These are phyloP conservation scores for Cubamyces sp. DNA, from an alignment of 768 basidiomycete species.

Conservation along the genomic window DNA sequence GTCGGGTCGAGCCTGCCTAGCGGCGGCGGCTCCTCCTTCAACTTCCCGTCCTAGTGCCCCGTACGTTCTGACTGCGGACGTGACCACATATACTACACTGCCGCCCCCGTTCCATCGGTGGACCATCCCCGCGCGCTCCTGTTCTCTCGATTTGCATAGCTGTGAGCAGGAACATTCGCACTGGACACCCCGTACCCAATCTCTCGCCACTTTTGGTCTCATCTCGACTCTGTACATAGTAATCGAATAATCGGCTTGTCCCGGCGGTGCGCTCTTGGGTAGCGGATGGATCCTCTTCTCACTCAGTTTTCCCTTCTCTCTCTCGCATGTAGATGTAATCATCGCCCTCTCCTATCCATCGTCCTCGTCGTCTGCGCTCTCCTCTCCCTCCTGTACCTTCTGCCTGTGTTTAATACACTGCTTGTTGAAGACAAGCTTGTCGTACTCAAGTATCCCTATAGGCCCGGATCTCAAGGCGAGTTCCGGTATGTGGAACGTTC, in stretches of 20 bases:
- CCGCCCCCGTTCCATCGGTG: no score
- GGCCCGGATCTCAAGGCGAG: no score
- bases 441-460: no score
- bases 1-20: slow-evolving; percentile 8
- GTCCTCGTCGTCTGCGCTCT: not conserved
- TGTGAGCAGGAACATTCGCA: not conserved
- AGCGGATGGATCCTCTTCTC: slow-evolving; percentile 10
- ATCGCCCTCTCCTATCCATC: not conserved
- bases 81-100: no score
- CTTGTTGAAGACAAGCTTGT: no score
- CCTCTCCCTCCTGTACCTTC: no score
- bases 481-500: no score
- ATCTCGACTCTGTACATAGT: not conserved
- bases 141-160: not conserved
- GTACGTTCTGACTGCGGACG: no score
- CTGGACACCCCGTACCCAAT: not conserved
- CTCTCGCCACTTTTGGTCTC: not conserved
- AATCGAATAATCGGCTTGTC: not conserved
- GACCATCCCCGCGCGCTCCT: no score
- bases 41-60: slow-evolving; percentile 4
- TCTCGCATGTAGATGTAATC: slow-evolving; percentile 7
- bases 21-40: slow-evolving; percentile 7
- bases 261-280: slow-evolving; percentile 4
- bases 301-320: not conserved
- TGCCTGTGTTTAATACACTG: no score